Conservation (phyloP, 116 monocot genomes). For the Phalaenopsis hybrid region DNA sequence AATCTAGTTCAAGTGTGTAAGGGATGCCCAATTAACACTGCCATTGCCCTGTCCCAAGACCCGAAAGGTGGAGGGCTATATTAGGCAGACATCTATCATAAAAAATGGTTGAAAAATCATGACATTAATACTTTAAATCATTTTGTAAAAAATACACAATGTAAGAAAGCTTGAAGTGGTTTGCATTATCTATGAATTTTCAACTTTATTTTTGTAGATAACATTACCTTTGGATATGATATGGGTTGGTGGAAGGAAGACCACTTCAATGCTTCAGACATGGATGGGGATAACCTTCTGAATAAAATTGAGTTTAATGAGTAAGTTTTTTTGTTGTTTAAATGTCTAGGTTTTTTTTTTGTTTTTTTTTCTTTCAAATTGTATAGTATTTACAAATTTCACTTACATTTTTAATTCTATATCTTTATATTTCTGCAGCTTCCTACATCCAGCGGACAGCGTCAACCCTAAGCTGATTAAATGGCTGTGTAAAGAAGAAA, state of each 20-base stretch:
- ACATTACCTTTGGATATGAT: constrained; percentile 20
- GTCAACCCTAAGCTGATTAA: constrained; percentile 61
- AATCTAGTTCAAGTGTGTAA: not conserved
- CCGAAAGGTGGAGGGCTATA: too few relatives aligned
- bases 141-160: not conserved
- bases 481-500: constrained; percentile 86
- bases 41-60: too few relatives aligned
- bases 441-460: constrained; percentile 89
- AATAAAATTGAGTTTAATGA: constrained; percentile 89
- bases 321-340: constrained; percentile 24
- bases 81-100: too few relatives aligned
- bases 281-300: constrained; percentile 72
- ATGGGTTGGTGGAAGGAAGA: constrained; percentile 87
- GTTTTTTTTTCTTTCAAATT: too few relatives aligned
- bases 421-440: constrained; percentile 46
- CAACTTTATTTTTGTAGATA: constrained; percentile 15
- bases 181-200: not conserved
- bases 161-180: not conserved
- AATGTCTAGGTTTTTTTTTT: not conserved
- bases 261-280: constrained; percentile 87
- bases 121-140: too few relatives aligned
- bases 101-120: too few relatives aligned
- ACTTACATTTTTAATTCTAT: constrained; percentile 7
- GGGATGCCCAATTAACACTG: not conserved
- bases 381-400: not conserved